Evolutionary conservation across 768 basidiomycete species (phyloP).

Genomic region (Rhizopogon vulgaris): DNA sequence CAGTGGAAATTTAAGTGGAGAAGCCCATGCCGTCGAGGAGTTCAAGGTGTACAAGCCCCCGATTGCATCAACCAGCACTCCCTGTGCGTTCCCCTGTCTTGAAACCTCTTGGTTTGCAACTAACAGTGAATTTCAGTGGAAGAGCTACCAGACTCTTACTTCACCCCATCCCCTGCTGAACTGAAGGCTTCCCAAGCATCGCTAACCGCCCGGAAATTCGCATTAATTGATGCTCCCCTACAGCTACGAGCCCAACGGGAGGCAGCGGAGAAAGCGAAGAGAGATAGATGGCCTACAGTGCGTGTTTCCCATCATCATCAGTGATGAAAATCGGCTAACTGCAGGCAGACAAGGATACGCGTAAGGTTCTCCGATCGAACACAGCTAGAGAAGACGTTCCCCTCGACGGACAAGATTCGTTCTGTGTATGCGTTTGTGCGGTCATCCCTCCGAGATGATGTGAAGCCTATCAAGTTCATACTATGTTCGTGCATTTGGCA

Average conservation of each 20-base stretch:
- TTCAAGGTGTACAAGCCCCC: slow-evolving; percentile 50
- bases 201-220: slow-evolving; percentile 53
- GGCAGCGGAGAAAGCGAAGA: slow-evolving; percentile 51
- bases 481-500: slow-evolving; percentile 53
- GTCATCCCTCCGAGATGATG: slow-evolving; percentile 62
- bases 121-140: slow-evolving; percentile 25
- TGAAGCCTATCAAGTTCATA: slow-evolving; percentile 74
- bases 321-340: slow-evolving; percentile 8
- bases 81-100: slow-evolving; percentile 26
- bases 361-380: slow-evolving; percentile 77
- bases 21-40: slow-evolving; percentile 4
- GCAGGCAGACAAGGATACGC: slow-evolving; percentile 68
- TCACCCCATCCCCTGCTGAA: slow-evolving; percentile 65
- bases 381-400: slow-evolving; percentile 72
- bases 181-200: slow-evolving; percentile 61
- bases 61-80: slow-evolving; percentile 17
- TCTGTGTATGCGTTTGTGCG: slow-evolving; percentile 84
- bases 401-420: slow-evolving; percentile 73
- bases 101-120: slow-evolving; percentile 1
- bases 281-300: slow-evolving; percentile 71
- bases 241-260: slow-evolving; percentile 61
- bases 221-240: slow-evolving; percentile 65
- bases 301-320: neutral
- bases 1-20: neutral
- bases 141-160: slow-evolving; percentile 67